phyloP scores from a whole-genome alignment of 2,329 filamentous ascomycete species.

The Trichoderma sp. region DNA sequence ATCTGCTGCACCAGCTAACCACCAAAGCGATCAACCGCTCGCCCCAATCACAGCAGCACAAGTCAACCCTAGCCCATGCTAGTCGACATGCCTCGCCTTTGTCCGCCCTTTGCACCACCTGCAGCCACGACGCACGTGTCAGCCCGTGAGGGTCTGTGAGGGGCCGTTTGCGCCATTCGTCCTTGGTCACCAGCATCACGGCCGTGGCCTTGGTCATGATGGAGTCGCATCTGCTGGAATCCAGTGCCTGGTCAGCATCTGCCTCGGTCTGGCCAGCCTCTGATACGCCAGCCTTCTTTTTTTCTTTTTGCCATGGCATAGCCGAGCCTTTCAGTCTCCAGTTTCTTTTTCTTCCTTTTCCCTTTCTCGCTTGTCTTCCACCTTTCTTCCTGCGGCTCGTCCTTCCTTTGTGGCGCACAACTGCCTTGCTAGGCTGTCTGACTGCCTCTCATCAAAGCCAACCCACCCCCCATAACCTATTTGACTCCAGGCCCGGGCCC shows the following conservation, averaged over 20 bases:
- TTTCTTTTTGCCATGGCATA: background rate
- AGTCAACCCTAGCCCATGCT: background rate
- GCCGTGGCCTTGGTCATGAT: slow-evolving; percentile 12
- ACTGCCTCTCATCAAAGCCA: background rate
- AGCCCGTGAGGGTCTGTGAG: slow-evolving; percentile 30
- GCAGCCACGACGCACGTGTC: slow-evolving; percentile 33
- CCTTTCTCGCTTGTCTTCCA: background rate
- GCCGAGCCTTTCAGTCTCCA: background rate
- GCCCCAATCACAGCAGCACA: background rate
- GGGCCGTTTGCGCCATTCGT: slow-evolving; percentile 22
- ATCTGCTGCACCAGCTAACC: background rate
- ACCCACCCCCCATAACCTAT: background rate
- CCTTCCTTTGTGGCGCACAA: slow-evolving; percentile 4
- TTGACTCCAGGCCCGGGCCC: slow-evolving; percentile 8
- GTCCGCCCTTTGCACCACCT: slow-evolving; percentile 7
- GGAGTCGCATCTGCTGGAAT: background rate
- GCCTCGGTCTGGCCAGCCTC: slow-evolving; percentile 3
- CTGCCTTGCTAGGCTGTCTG: background rate
- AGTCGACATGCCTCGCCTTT: background rate
- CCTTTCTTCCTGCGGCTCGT: background rate
- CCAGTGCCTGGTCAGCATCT: slow-evolving; percentile 3
- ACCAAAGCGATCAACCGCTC: background rate
- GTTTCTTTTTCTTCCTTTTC: background rate
- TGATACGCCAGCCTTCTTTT: slow-evolving; percentile 3
- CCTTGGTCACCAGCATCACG: slow-evolving; percentile 11